These are phyloP conservation scores for Solanum pimpinellifolium DNA, from an alignment of 257 asterid species.

Conservation along the genomic window DNA sequence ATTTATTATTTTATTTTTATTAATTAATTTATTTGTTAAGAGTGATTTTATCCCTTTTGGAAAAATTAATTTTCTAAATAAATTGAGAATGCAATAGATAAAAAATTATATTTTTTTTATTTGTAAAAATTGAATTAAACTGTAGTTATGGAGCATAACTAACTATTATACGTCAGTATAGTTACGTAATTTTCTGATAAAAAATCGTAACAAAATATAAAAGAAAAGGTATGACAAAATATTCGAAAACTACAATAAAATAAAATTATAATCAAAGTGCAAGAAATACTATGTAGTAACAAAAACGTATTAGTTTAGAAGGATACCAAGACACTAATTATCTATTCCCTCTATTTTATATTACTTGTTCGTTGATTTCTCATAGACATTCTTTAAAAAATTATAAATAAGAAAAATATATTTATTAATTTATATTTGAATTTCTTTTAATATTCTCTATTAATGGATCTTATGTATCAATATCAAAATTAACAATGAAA, in stretches of 20 bases:
- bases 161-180: not conserved
- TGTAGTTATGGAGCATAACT: not conserved
- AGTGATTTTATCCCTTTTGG: too few relatives aligned
- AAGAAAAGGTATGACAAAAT: too few relatives aligned
- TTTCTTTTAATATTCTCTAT: not conserved
- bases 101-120: fast-evolving
- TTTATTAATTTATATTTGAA: too few relatives aligned
- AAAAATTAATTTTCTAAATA: too few relatives aligned
- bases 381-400: not conserved
- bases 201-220: too few relatives aligned
- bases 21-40: too few relatives aligned
- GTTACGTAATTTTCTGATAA: too few relatives aligned
- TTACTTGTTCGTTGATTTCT: too few relatives aligned
- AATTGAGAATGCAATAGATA: not conserved
- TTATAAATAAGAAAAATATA: too few relatives aligned
- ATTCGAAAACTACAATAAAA: not conserved
- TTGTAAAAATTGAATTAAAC: too few relatives aligned
- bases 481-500: not conserved
- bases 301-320: not conserved
- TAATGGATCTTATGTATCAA: too few relatives aligned
- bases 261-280: not conserved
- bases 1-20: too few relatives aligned
- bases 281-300: not conserved
- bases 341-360: not conserved
- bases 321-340: not conserved